These are phyloP conservation scores for Melastoma candidum DNA, from an alignment of 441 rosid genomes.

Conservation along the genomic window DNA sequence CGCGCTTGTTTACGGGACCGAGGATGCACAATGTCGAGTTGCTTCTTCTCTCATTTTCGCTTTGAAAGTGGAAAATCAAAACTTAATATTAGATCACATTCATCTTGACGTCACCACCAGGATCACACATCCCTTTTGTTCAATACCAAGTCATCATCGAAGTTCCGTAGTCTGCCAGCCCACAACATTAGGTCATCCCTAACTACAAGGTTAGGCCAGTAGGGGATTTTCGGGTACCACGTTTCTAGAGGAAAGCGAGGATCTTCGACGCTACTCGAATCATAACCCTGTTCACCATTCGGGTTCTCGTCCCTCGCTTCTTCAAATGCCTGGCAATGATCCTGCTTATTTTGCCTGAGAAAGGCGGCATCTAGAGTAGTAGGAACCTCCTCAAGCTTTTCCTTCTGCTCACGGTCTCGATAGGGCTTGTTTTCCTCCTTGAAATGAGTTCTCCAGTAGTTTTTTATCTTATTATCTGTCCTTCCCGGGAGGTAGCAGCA, in stretches of 20 bases:
- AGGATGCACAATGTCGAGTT: too few species aligned
- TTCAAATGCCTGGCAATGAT: neutral
- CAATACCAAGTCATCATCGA: conserved; percentile 21
- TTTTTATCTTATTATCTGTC: conserved; percentile 53
- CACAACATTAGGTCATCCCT: conserved; percentile 26
- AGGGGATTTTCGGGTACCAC: conserved; percentile 15
- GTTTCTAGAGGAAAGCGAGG: conserved; percentile 17
- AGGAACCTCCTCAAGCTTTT: conserved; percentile 20
- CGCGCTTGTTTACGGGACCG: too few species aligned
- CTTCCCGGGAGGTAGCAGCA: conserved; percentile 42
- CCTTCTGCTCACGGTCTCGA: conserved; percentile 18
- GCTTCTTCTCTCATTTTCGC: too few species aligned
- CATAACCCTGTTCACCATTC: conserved; percentile 3
- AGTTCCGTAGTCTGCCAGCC: conserved; percentile 48
- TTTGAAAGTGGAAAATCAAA: too few species aligned
- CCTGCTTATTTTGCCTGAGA: conserved; percentile 14
- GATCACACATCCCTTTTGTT: too few species aligned
- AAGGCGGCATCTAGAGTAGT: conserved; percentile 18
- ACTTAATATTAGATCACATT: too few species aligned
- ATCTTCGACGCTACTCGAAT: conserved; percentile 9
- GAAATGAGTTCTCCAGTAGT: conserved; percentile 57
- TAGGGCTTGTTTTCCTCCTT: conserved; percentile 25
- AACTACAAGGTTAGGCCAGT: conserved; percentile 20
- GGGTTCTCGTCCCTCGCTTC: conserved; percentile 4
- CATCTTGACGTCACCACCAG: too few species aligned